These are phyloP conservation scores for Thalassiosira mediterranea DNA, from an alignment of 352 stramenopile species.

Conservation along the genomic window DNA sequence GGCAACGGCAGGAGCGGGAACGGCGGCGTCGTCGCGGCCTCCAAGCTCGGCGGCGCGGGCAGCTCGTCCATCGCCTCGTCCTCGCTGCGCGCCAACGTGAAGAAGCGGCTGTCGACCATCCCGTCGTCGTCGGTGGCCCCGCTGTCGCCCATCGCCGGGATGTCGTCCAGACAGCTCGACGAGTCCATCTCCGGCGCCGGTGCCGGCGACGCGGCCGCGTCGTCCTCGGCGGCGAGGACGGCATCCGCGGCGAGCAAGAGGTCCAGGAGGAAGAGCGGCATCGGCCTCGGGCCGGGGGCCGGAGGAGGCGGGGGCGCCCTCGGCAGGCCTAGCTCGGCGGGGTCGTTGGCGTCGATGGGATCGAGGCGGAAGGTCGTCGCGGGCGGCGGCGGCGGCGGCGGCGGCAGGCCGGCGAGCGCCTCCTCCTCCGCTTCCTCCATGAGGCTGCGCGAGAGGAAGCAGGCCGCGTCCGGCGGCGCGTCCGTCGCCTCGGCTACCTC, in stretches of 20 bases:
- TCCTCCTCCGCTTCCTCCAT: no score
- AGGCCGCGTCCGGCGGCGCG: no score
- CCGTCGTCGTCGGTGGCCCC: slow-evolving; percentile 51
- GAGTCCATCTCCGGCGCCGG: slow-evolving; percentile 8
- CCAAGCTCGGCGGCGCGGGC: neutral
- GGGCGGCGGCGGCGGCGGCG: no score
- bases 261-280: slow-evolving; percentile 5
- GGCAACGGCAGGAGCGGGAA: slow-evolving; percentile 1
- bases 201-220: no score
- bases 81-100: slow-evolving; percentile 24
- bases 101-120: slow-evolving; percentile 62
- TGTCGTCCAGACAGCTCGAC: slow-evolving; percentile 28
- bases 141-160: slow-evolving; percentile 45
- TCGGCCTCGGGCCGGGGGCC: neutral
- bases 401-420: no score
- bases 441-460: no score
- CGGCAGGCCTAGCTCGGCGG: no score
- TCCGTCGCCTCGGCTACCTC: neutral
- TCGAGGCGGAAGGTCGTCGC: neutral
- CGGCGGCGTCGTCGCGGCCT: neutral
- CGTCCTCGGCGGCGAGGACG: no score
- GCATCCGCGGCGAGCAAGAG: neutral
- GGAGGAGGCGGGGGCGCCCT: no score
- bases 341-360: neutral
- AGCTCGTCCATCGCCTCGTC: slow-evolving; percentile 10